Evolutionary conservation across 108 stramenopile genomes (phyloP).

Genomic region (Schizochytrium sp.): DNA sequence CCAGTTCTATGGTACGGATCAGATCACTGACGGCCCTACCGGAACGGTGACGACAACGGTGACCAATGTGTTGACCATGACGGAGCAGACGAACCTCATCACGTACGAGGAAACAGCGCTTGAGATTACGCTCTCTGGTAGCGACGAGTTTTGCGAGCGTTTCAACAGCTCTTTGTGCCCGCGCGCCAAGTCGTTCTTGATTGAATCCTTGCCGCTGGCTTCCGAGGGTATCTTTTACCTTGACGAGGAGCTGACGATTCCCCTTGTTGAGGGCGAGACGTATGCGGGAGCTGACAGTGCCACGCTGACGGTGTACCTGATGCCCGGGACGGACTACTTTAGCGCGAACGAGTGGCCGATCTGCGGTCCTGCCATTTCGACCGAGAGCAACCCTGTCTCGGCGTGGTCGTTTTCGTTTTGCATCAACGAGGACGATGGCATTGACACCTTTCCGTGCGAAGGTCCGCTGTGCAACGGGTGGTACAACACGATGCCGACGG

Average conservation of each 20-base stretch:
- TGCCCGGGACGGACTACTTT: neutral
- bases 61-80: neutral
- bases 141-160: neutral
- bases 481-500: neutral
- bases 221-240: neutral
- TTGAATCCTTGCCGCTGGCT: neutral
- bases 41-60: neutral
- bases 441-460: neutral
- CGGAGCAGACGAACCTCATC: neutral
- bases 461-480: neutral
- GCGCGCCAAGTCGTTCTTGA: neutral
- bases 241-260: neutral
- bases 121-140: neutral
- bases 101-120: neutral
- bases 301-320: neutral
- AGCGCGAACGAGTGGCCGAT: neutral
- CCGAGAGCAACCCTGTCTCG: neutral
- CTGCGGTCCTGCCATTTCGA: neutral
- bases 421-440: neutral
- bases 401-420: neutral
- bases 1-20: neutral
- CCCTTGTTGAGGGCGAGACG: neutral
- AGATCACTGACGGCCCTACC: neutral
- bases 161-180: neutral
- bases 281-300: neutral